phyloP scores from a whole-genome alignment of 495 filamentous ascomycete species.

The Aspergillus nanangensis region DNA sequence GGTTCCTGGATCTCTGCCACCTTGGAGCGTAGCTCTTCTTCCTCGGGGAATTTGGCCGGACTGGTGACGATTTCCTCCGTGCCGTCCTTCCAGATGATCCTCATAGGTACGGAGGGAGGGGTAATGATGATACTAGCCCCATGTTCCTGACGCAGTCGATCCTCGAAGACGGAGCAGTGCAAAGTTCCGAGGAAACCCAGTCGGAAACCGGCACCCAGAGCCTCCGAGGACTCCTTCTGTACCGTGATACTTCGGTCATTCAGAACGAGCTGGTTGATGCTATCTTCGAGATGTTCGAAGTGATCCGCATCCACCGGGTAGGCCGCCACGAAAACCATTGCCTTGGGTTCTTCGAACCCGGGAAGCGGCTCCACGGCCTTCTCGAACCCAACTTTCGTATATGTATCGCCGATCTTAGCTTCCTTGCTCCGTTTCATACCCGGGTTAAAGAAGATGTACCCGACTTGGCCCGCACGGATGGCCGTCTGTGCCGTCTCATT shows the following conservation, averaged over 20 bases:
- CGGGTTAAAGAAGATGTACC: conserved; percentile 94
- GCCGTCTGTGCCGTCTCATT: conserved; percentile 74
- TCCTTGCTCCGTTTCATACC: conserved; percentile 96
- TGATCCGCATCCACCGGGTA: conserved; percentile 88
- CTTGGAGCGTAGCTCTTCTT: conserved; percentile 53
- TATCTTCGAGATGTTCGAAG: conserved; percentile 85
- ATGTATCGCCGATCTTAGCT: conserved; percentile 93
- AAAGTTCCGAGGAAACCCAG: conserved; percentile 93
- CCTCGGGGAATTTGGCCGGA: conserved; percentile 80
- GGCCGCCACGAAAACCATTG: conserved; percentile 97
- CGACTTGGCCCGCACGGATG: conserved; percentile 87
- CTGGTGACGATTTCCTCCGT: conserved; percentile 72
- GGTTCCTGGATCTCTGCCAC: conserved; percentile 75
- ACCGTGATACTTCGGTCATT: conserved; percentile 94
- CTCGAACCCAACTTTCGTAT: conserved; percentile 78
- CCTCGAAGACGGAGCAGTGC: conserved; percentile 97
- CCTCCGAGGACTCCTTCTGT: conserved; percentile 89
- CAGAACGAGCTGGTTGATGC: conserved; percentile 86
- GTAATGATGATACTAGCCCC: conserved; percentile 96
- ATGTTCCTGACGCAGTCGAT: conserved; percentile 91
- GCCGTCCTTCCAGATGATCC: conserved; percentile 72
- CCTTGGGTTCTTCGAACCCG: conserved; percentile 95
- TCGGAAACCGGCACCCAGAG: conserved; percentile 89
- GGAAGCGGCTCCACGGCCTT: conserved; percentile 73
- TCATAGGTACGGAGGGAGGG: conserved; percentile 89